Conservation (phyloP, 805 yeast species). For the Hanseniaspora pseudoguilliermondii region DNA sequence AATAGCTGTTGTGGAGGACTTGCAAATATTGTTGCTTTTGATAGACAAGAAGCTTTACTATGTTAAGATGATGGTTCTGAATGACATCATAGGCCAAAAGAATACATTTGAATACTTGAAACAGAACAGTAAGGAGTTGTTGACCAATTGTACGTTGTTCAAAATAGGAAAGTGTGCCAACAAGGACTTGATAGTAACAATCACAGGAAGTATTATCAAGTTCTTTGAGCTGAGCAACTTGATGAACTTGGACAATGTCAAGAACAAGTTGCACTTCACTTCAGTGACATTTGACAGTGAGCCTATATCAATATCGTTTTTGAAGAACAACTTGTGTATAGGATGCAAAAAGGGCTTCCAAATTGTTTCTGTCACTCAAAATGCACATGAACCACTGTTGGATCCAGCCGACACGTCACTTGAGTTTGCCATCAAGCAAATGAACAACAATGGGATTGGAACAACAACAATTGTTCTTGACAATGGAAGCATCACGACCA, state of each 20-base stretch:
- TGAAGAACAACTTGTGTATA: conserved; percentile 78
- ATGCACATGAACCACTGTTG: conserved; percentile 73
- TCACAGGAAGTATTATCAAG: conserved; percentile 66
- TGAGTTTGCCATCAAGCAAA: conserved; percentile 63
- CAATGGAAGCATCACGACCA: conserved; percentile 3
- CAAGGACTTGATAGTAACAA: conserved; percentile 76
- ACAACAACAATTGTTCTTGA: conserved; percentile 9
- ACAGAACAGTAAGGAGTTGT: conserved; percentile 60
- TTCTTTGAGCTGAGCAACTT: conserved; percentile 87
- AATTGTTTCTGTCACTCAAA: conserved; percentile 72
- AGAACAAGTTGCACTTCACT: conserved; percentile 42
- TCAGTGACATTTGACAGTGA: conserved; percentile 79
- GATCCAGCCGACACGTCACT: conserved; percentile 98
- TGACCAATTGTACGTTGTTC: conserved; percentile 81
- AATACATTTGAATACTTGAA: conserved; percentile 32
- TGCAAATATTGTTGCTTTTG: conserved; percentile 65
- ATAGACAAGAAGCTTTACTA: conserved; percentile 73
- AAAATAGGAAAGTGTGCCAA: conserved; percentile 89
- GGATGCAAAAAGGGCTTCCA: conserved; percentile 97
- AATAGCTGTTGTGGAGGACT: conserved; percentile 82
- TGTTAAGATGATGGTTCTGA: conserved; percentile 59
- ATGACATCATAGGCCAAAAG: conserved; percentile 23
- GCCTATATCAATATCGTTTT: conserved; percentile 80
- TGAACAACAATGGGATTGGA: conserved; percentile 24
- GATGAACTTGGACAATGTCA: conserved; percentile 19